Evolutionary conservation across 129 eudicot genomes (phyloP), one percentile per base, ranked within the genome.

Genomic region (Dittrichia graveolens): DNA sequence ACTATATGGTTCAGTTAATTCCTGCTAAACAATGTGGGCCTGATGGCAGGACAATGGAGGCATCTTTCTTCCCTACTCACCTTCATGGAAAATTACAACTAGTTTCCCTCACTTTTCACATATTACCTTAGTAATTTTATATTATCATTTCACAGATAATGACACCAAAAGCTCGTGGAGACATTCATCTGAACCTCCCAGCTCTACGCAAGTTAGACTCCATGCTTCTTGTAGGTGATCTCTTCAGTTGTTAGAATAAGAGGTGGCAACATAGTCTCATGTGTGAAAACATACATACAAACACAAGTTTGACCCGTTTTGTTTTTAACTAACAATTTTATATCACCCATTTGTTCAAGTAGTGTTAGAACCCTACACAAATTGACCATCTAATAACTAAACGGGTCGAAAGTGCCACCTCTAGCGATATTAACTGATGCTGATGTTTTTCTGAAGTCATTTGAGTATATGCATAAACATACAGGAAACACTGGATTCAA

Each of bases 121-220:
- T 44, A 12, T 44, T 24, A 44, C 8, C 4, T 6, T 69, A 2
- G 6, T 7, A 69, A 11, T 0, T 13, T 19, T 5, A 8, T 19
- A n/a, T 62, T 16, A 54, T 55, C 11, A 7, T 78, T 71, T 70
- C 34, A 41, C 85, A 95, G 97, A 85, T 95, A 69, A 95, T 95
- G 99, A 87, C 89, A 57, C 98, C 96, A 14, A 85, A 85, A 84
- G 95, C 90, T 80, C 96, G 98, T 70, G 90, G 87, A 6, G 98
- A 93, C 59, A 75, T 89, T 60, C 87, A 85, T 50, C 77, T 89
- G 82, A 93, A 87, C 69, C 95, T 93, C 52, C 98, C 98, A 50
- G 98, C 96, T 19, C 82, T 93, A 43, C 80, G 80, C 57, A 89
- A 93, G 79, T 66, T 93, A 66, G 98, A 93, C 79, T 93, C 95